Percentiles rank a stretch among this genome's conserved stretches.
Evolutionary conservation across 2,329 filamentous ascomycete species (phyloP).

Genomic region (Fusarium tanahbumbuense): DNA sequence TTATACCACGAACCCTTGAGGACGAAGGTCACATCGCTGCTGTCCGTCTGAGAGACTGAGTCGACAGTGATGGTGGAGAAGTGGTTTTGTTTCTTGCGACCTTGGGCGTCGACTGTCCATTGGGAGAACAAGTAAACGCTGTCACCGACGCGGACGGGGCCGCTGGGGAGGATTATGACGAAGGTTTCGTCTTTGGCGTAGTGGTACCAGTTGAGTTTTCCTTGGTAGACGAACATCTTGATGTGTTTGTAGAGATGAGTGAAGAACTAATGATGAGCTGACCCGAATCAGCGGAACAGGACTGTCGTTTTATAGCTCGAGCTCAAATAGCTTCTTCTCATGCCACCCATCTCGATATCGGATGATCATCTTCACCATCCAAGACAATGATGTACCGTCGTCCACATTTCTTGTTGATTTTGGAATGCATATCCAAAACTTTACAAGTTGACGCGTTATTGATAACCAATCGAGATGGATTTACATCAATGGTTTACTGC

Average conservation of each 20-base stretch:
- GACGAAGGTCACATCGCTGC: constrained; percentile 10
- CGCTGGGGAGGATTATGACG: constrained; percentile 29
- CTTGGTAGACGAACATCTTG: constrained; percentile 37
- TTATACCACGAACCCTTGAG: constrained; percentile 18
- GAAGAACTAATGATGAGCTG: no score
- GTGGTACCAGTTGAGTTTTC: constrained; percentile 36
- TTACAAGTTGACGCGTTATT: background rate
- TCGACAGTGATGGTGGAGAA: constrained; percentile 28
- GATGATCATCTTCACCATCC: no score
- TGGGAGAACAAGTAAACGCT: constrained; percentile 40
- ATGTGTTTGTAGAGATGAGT: background rate
- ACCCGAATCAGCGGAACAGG: no score
- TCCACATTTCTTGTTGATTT: no score
- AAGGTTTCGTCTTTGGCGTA: constrained; percentile 36
- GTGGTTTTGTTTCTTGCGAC: constrained; percentile 31
- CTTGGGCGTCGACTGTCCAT: constrained; percentile 26
- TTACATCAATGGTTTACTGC: background rate
- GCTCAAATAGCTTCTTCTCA: background rate
- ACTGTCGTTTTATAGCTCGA: background rate
- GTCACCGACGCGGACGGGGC: constrained; percentile 35
- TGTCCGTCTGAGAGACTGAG: constrained; percentile 3
- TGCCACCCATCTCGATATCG: background rate
- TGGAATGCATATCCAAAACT: background rate
- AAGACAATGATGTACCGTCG: background rate
- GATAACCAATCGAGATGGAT: background rate